Evolutionary conservation across 306 rosid species (phyloP), one percentile per base, ranked within the genome.

Genomic region (Astragalus glycyphyllos): DNA sequence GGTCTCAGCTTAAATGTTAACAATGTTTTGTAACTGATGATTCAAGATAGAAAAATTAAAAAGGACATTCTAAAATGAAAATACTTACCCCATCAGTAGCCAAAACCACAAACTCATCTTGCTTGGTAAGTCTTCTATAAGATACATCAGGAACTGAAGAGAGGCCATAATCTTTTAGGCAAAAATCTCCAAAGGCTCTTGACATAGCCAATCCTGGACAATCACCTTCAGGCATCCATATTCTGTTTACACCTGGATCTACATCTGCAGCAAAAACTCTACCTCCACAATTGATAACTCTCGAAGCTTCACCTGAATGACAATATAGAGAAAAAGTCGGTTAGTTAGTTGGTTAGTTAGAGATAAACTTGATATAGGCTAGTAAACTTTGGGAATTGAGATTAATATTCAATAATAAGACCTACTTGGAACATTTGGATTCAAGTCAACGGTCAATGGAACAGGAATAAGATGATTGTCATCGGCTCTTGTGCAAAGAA

Each of bases 161-260:
- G 40, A 94, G 87, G 58, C 99, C 99, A 64, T 74, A 79, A 50
- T 86, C 86, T 81, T 94, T 91, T 13, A 91, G 84, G 80, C 97
- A 94, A 75, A 94, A 91, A 71, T 94, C 90, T 40, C 96, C 97
- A 3, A 91, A 89, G 29, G 97, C 90, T 72, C 99, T 87, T 4
- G 99, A 66, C 99, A 94, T 94, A 15, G 97, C 99, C 0, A 94
- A 71, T 72, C 99, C 97, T 6, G 99, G 97, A 47, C 81, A 71
- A 4, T 87, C 80, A 26, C 72, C 83, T 7, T 89, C 86, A 11
- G 99, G 86, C 92, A 85, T 86, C 92, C 97, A 94, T 55, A 94
- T 12, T 83, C 99, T 89, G 4, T 40, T 74, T 4, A 89, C 86
- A 1, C 61, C 65, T 29, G 99, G 94, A 20, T 94, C 95, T 68